phyloP scores from a whole-genome alignment of 2,329 filamentous ascomycete genomes.

The Podosphaera fusca region DNA sequence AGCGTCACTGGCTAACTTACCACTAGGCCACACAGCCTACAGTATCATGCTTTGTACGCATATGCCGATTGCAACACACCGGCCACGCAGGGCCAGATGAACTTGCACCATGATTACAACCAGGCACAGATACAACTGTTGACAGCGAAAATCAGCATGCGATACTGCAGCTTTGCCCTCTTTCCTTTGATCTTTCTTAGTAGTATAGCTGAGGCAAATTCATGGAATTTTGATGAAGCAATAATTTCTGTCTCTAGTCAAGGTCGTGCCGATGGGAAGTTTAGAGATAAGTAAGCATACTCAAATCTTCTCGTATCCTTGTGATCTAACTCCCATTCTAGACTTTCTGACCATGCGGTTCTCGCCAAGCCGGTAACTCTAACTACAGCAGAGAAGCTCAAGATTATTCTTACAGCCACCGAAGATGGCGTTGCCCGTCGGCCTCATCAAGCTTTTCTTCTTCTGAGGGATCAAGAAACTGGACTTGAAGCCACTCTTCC shows the following conservation, averaged over 20 bases:
- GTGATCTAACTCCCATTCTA: conserved; percentile 1
- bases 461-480: conserved; percentile 49
- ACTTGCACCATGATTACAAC: too few relatives aligned
- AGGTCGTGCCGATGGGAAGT: conserved; percentile 21
- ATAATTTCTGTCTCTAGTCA: conserved; percentile 40
- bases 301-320: neutral
- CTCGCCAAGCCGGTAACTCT: conserved; percentile 41
- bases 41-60: too few relatives aligned
- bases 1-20: too few relatives aligned
- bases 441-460: conserved; percentile 83
- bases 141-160: neutral
- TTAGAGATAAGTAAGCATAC: conserved; percentile 40
- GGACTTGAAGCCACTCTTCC: conserved; percentile 76
- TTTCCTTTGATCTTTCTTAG: neutral
- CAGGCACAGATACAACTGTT: too few relatives aligned
- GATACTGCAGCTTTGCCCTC: neutral
- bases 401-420: conserved; percentile 58
- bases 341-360: conserved; percentile 13
- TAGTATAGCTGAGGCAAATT: conserved; percentile 10
- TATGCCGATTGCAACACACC: too few relatives aligned
- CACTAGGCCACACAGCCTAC: too few relatives aligned
- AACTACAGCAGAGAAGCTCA: conserved; percentile 48
- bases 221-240: conserved; percentile 56
- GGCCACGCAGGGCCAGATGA: too few relatives aligned
- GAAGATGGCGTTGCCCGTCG: conserved; percentile 59